A percentile compares a stretch with the other conserved stretches of the same genome.
Evolutionary conservation across 2,329 filamentous ascomycete genomes (phyloP).

Genomic region (Falciphora oryzae): DNA sequence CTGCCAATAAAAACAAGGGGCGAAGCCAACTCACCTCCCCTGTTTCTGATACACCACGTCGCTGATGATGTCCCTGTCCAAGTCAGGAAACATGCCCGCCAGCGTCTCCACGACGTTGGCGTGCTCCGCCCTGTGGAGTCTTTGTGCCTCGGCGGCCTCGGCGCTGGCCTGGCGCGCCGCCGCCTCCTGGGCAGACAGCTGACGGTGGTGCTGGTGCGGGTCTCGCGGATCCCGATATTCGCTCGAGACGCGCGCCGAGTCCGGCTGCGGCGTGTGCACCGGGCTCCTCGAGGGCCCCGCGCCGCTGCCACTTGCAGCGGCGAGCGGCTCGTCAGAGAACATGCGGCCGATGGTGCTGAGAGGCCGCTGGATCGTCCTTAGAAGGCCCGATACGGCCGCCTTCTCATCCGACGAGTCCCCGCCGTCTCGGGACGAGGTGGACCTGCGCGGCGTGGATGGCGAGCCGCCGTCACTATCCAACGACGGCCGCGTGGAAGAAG

Average conservation of each 20-base stretch:
- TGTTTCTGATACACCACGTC: constrained; percentile 96
- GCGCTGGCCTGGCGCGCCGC: constrained; percentile 87
- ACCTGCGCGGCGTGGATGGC: constrained; percentile 41
- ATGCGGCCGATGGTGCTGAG: constrained; percentile 90
- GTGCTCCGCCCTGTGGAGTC: constrained; percentile 79
- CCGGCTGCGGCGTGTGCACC: constrained; percentile 27
- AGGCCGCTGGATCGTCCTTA: constrained; percentile 86
- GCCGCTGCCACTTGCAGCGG: constrained; percentile 18
- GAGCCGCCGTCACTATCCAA: constrained; percentile 29
- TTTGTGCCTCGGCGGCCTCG: constrained; percentile 79
- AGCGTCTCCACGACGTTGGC: constrained; percentile 88
- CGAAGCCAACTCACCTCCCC: constrained; percentile 66
- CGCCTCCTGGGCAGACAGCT: constrained; percentile 73
- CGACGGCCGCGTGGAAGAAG: constrained; percentile 41
- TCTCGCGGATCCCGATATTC: no score
- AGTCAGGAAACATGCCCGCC: constrained; percentile 91
- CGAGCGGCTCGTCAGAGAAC: constrained; percentile 64
- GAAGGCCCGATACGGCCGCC: constrained; percentile 74
- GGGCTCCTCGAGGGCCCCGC: constrained; percentile 26
- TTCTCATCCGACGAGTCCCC: constrained; percentile 47
- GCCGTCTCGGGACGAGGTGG: constrained; percentile 45
- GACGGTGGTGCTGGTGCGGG: constrained; percentile 25
- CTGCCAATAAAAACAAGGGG: constrained; percentile 18
- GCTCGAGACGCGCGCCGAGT: constrained; percentile 16
- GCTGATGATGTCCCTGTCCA: constrained; percentile 90